Conservation (phyloP, 441 rosid genomes). For the Erysimum cheiri region DNA sequence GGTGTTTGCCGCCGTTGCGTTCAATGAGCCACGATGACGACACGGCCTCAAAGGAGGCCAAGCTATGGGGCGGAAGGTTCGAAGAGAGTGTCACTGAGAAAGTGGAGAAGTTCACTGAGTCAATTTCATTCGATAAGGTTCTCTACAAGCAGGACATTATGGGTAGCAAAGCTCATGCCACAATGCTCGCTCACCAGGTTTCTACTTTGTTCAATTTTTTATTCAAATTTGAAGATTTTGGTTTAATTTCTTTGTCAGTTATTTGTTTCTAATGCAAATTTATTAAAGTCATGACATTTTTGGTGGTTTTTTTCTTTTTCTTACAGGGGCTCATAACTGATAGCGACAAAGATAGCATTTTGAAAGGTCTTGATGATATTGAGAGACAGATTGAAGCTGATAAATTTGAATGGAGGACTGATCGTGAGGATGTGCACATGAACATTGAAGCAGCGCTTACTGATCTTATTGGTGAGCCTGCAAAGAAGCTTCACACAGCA, state of each 20-base stretch:
- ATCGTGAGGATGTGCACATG: slow-evolving; percentile 97
- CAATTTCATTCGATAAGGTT: slow-evolving; percentile 84
- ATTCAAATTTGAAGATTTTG: not conserved
- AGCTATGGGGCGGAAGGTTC: slow-evolving; percentile 98
- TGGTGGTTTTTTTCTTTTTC: not conserved
- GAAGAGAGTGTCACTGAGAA: slow-evolving; percentile 79
- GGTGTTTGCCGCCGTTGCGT: slow-evolving; percentile 43
- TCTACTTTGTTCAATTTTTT: too few relatives aligned
- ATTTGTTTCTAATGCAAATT: not conserved
- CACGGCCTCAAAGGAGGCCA: slow-evolving; percentile 61
- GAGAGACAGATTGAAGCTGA: slow-evolving; percentile 65
- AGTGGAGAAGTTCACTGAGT: slow-evolving; percentile 96
- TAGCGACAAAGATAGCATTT: slow-evolving; percentile 68
- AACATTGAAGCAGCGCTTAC: slow-evolving; percentile 94
- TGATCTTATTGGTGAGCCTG: slow-evolving; percentile 93
- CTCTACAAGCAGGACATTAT: slow-evolving; percentile 84
- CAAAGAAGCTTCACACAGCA: slow-evolving; percentile 95
- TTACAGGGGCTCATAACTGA: slow-evolving; percentile 71
- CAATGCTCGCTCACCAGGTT: slow-evolving; percentile 93
- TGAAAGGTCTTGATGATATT: slow-evolving; percentile 78
- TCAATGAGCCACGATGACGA: slow-evolving; percentile 55
- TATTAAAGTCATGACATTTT: not conserved
- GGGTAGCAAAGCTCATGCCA: slow-evolving; percentile 97
- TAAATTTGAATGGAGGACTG: slow-evolving; percentile 86
- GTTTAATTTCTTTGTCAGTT: not conserved